Percentiles rank a stretch among this genome's conserved stretches.
Evolutionary conservation across 306 rosid genomes (phyloP).

Genomic region (Bauhinia variegata): DNA sequence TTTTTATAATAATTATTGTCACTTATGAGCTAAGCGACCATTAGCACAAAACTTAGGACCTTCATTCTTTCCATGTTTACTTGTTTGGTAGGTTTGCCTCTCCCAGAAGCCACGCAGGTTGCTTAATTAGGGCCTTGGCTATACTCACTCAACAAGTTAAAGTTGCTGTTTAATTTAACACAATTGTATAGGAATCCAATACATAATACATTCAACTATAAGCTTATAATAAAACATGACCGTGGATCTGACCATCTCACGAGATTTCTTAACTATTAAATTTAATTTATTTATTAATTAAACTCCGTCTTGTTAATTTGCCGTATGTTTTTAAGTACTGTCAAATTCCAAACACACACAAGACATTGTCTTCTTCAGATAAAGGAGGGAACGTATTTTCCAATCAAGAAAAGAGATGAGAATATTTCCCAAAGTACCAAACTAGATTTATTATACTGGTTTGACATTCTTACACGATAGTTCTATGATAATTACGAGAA

Average conservation of each 20-base stretch:
- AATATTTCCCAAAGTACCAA: conserved; percentile 17
- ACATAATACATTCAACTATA: neutral
- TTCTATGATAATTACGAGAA: neutral
- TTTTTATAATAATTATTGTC: conserved; percentile 20
- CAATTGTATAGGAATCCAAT: too few species aligned
- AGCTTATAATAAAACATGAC: too few species aligned
- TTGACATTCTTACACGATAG: conserved; percentile 38
- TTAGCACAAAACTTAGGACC: conserved; percentile 30
- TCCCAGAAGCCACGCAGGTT: conserved; percentile 30
- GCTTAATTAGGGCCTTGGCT: too few species aligned
- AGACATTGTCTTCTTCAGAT: conserved; percentile 15
- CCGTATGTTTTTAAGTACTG: too few species aligned
- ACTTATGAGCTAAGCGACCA: conserved; percentile 37
- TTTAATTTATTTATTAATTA: too few species aligned
- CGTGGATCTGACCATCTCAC: too few species aligned
- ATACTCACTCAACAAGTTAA: too few species aligned
- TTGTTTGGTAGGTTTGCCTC: conserved; percentile 21
- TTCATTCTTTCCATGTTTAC: conserved; percentile 32
- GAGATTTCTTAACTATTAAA: too few species aligned
- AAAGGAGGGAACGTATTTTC: conserved; percentile 15
- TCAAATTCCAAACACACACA: neutral
- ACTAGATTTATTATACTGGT: conserved; percentile 4
- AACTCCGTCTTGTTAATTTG: too few species aligned
- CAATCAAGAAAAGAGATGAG: conserved; percentile 11
- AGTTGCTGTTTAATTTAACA: too few species aligned